Conservation (phyloP, 2,329 filamentous ascomycete genomes). For the Diaporthe ampelina region DNA sequence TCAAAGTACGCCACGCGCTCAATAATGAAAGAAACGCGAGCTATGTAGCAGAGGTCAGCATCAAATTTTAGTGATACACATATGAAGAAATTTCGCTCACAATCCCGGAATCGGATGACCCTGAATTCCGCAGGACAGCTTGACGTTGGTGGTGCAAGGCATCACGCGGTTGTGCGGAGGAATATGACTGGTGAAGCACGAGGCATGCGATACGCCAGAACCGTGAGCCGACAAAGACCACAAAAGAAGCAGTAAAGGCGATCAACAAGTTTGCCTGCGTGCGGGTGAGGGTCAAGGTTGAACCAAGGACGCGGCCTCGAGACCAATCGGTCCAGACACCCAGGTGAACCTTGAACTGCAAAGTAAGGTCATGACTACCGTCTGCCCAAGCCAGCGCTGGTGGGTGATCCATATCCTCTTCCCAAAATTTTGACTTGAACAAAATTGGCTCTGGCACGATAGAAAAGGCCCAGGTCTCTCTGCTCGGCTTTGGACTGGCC, state of each 20-base stretch:
- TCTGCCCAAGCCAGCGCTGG: slow-evolving; percentile 10
- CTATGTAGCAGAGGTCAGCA: neutral
- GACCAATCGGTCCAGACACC: slow-evolving; percentile 53
- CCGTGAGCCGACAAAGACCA: slow-evolving; percentile 45
- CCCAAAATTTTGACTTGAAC: neutral
- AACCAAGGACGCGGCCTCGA: slow-evolving; percentile 48
- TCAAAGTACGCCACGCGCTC: slow-evolving; percentile 17
- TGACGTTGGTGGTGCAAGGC: slow-evolving; percentile 48
- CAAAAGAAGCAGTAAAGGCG: slow-evolving; percentile 52
- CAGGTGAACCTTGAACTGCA: slow-evolving; percentile 43
- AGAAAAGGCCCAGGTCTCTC: neutral
- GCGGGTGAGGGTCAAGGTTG: slow-evolving; percentile 50
- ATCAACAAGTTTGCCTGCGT: slow-evolving; percentile 50
- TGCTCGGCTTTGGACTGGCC: neutral
- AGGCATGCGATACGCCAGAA: slow-evolving; percentile 47
- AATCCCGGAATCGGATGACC: neutral
- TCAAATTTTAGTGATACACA: neutral
- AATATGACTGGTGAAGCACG: slow-evolving; percentile 43
- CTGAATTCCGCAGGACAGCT: slow-evolving; percentile 30
- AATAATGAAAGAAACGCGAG: neutral
- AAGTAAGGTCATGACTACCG: neutral
- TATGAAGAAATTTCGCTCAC: neutral
- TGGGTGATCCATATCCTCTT: slow-evolving; percentile 2
- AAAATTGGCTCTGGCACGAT: neutral
- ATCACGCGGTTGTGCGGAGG: slow-evolving; percentile 42